phyloP scores from a whole-genome alignment of 1,284 basidiomycete species.

The Pseudozyma pruni region DNA sequence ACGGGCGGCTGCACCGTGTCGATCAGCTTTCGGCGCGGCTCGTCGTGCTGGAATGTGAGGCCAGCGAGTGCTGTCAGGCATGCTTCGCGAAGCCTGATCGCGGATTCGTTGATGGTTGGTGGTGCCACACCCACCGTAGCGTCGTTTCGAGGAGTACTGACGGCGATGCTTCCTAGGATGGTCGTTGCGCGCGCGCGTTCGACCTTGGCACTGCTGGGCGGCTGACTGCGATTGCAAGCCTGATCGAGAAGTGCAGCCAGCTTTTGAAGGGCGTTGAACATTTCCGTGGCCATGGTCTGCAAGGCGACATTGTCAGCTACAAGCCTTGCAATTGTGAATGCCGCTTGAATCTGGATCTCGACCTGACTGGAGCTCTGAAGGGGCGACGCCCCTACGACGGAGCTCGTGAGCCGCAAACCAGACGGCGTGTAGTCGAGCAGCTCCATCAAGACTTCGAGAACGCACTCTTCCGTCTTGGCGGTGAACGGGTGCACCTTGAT shows the following conservation, averaged over 20 bases:
- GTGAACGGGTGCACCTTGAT: conserved; percentile 58
- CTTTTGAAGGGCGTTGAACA: conserved; percentile 44
- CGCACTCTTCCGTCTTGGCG: conserved; percentile 53
- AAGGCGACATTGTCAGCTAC: conserved; percentile 53
- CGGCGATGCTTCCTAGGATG: conserved; percentile 17
- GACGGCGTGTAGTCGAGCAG: conserved; percentile 46
- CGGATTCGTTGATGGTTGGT: conserved; percentile 40
- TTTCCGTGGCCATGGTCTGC: conserved; percentile 50
- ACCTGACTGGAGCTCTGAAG: conserved; percentile 23
- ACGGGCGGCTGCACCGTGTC: conserved; percentile 52
- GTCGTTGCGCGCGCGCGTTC: conserved; percentile 12
- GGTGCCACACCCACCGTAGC: conserved; percentile 30
- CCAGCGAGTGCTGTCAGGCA: conserved; percentile 55
- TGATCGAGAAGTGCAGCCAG: conserved; percentile 42
- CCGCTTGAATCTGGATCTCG: conserved; percentile 58
- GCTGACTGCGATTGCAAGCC: conserved; percentile 30
- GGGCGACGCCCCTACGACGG: conserved; percentile 10
- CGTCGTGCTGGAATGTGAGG: conserved; percentile 56
- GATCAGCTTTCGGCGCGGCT: conserved; percentile 53
- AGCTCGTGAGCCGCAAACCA: conserved; percentile 3
- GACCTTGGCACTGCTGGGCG: conserved; percentile 8
- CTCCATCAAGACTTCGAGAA: conserved; percentile 59
- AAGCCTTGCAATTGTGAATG: conserved; percentile 56
- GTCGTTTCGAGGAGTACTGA: conserved; percentile 14
- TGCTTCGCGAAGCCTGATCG: conserved; percentile 56